Conservation (phyloP, 192 early-diverging fungal species). For the Phlyctochytrium arcticum region DNA sequence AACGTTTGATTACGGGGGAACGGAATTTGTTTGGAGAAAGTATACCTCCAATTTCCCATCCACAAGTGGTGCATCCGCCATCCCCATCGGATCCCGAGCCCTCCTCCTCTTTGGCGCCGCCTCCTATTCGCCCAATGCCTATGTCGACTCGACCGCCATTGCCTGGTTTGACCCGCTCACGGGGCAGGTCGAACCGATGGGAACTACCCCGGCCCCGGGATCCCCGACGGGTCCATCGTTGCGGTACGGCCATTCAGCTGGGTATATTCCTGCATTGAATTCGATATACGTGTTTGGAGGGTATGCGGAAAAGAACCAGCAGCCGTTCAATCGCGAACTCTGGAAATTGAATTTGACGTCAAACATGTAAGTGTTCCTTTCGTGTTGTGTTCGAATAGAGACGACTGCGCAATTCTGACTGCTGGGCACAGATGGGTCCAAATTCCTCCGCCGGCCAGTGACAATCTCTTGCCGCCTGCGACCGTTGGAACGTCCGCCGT, state of each 20-base stretch:
- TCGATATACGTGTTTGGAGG: background rate
- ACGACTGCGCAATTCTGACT: too few relatives aligned
- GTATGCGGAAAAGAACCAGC: background rate
- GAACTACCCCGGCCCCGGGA: background rate
- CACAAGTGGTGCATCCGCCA: background rate
- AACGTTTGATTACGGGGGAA: background rate
- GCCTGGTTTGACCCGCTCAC: background rate
- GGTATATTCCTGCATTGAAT: background rate
- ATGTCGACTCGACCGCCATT: background rate
- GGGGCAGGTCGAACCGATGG: background rate
- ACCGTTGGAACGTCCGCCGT: background rate
- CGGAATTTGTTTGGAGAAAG: background rate
- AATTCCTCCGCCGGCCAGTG: too few relatives aligned
- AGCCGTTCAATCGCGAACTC: background rate
- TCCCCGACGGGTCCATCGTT: background rate
- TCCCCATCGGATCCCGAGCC: background rate
- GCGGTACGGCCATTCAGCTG: background rate
- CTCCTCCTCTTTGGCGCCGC: background rate
- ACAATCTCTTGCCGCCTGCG: background rate
- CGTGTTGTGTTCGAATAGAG: too few relatives aligned
- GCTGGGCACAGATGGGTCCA: background rate
- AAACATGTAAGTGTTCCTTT: background rate
- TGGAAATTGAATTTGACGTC: background rate
- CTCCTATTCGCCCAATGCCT: background rate
- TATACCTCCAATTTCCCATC: background rate